A percentile compares a stretch with the other conserved stretches of the same genome.
Conservation (phyloP, 2,329 filamentous ascomycete genomes). For the Diaporthe caulivora region DNA sequence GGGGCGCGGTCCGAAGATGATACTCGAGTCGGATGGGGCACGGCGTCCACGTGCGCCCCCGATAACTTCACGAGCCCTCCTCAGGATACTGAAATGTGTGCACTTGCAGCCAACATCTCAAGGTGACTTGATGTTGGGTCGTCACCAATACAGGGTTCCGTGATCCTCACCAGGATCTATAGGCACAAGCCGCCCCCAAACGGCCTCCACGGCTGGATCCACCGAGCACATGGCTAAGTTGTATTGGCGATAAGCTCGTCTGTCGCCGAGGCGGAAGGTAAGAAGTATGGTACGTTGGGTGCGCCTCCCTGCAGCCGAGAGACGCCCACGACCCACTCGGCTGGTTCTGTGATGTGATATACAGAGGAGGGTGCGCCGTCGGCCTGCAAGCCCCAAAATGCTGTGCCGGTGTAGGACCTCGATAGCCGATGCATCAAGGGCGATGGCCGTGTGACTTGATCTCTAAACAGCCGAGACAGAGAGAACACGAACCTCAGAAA, state of each 20-base stretch:
- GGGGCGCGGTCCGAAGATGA: slow-evolving; percentile 28
- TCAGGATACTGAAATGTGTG: not conserved
- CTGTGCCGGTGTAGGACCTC: not conserved
- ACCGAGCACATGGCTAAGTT: slow-evolving; percentile 30
- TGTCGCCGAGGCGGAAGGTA: not conserved
- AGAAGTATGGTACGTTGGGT: slow-evolving; percentile 1
- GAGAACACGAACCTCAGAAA: not conserved
- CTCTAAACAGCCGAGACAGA: slow-evolving; percentile 7
- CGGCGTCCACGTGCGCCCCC: slow-evolving; percentile 2
- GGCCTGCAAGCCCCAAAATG: slow-evolving; percentile 17
- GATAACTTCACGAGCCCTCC: slow-evolving; percentile 18
- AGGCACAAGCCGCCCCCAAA: slow-evolving; percentile 26
- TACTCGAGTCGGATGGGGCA: slow-evolving; percentile 2
- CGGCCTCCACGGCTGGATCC: not conserved
- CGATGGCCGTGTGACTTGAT: slow-evolving; percentile 25
- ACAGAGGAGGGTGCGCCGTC: slow-evolving; percentile 15
- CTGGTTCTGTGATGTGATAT: slow-evolving; percentile 12
- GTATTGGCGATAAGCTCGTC: slow-evolving; percentile 12
- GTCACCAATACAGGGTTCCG: slow-evolving; percentile 13
- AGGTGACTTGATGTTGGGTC: slow-evolving; percentile 11
- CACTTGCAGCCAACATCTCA: slow-evolving; percentile 26
- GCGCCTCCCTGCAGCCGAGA: slow-evolving; percentile 1
- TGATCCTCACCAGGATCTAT: slow-evolving; percentile 25
- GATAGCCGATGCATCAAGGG: slow-evolving; percentile 8
- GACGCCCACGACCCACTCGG: slow-evolving; percentile 24